Evolutionary conservation across 805 yeast genomes (phyloP), one percentile per base, ranked within the genome.

Genomic region (Starmerella vaccinii): DNA sequence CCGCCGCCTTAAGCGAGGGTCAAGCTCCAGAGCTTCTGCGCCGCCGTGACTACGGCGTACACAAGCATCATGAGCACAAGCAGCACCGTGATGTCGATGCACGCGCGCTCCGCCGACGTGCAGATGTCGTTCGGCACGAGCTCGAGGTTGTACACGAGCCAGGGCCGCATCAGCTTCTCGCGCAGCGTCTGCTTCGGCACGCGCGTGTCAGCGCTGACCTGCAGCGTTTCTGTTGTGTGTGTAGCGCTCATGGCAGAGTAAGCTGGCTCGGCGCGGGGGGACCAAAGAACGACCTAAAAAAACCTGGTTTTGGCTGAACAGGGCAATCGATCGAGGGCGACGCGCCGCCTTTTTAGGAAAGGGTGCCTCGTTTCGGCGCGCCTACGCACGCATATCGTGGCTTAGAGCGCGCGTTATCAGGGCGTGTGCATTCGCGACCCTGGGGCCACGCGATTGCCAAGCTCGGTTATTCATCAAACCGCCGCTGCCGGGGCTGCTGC

Each of bases 101-200:
- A 9, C 10, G 30, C 23, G 22, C 34, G 39, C 46, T 55, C 58
- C 12, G 33, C 18, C 7, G 49, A 46, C 33, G 58, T 55, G 38
- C 51, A 34, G 22, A 52, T 39, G 8, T 49, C 23, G n/a, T 51
- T 50, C 10, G 60, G 60, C 15, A 52, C 47, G 21, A 54, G 29
- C 47, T 57, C 60, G 46, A 56, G 41, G 43, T 57, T 46, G 43
- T 50, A 48, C 18, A 55, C 46, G 12, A 40, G 12, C 19, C 40
- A 29, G 32, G 38, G 29, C 26, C 16, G 15, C 16, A 22, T 33
- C 40, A 47, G 54, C 37, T 22, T 22, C 18, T 40, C 3, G 39
- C 45, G 41, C 33, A 41, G 34, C 16, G 45, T 7, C 34, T 18
- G 16, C 24, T 5, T 9, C 30, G 30, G 6, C 16, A 5, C 18